phyloP scores from a whole-genome alignment of 1,284 basidiomycete species.

The Ceratobasidium sp. region DNA sequence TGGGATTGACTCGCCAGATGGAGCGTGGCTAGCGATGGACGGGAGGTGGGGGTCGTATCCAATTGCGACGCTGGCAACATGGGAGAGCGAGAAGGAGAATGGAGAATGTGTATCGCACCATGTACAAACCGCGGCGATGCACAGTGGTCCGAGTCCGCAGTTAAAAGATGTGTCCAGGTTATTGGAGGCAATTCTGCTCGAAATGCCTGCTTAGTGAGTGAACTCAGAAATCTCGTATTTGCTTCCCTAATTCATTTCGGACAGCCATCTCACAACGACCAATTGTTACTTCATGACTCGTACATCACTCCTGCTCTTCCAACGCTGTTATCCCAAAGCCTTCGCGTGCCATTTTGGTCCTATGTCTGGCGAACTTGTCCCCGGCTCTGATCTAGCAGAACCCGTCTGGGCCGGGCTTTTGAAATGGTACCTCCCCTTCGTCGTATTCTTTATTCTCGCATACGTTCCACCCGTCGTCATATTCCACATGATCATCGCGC shows the following conservation, averaged over 20 bases:
- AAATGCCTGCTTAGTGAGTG: constrained; percentile 5
- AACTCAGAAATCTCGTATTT: too few relatives aligned
- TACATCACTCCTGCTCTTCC: constrained; percentile 14
- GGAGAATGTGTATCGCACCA: not conserved
- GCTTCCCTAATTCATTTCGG: not conserved
- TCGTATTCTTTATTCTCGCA: not conserved
- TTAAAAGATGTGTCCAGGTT: not conserved
- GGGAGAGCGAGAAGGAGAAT: not conserved
- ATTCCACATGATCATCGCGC: not conserved
- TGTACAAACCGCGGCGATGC: not conserved
- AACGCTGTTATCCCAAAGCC: constrained; percentile 17
- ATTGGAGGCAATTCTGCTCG: constrained; percentile 1
- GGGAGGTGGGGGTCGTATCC: not conserved
- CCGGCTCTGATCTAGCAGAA: constrained; percentile 17
- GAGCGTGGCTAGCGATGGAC: not conserved
- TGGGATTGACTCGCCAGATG: not conserved
- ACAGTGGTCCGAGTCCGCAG: not conserved
- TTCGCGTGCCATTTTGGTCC: constrained; percentile 26
- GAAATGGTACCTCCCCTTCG: constrained; percentile 28
- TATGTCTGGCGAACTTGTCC: not conserved
- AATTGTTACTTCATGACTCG: constrained; percentile 43
- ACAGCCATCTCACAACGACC: constrained; percentile 22
- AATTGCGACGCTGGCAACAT: not conserved
- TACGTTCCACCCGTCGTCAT: not conserved
- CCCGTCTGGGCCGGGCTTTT: constrained; percentile 23